Evolutionary conservation across 768 basidiomycete species (phyloP).

Genomic region (Cyclocybe cylindracea): DNA sequence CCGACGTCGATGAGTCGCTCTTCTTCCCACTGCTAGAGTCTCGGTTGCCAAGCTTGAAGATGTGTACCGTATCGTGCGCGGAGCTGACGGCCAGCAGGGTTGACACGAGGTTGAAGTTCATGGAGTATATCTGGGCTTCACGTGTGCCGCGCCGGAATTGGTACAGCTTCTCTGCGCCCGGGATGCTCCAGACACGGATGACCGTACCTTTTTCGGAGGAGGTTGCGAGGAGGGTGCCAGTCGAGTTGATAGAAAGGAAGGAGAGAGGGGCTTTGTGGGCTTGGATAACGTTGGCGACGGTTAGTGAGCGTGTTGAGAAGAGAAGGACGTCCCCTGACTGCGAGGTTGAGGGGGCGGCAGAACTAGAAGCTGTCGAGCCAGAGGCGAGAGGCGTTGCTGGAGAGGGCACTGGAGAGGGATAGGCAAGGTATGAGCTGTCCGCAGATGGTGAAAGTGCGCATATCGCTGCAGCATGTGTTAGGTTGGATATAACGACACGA

Average conservation of each 20-base stretch:
- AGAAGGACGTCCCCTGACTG: slow-evolving; percentile 88
- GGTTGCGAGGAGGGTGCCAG: slow-evolving; percentile 90
- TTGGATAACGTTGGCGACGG: slow-evolving; percentile 93
- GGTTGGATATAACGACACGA: not conserved
- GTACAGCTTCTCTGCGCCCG: slow-evolving; percentile 90
- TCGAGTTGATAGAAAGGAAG: slow-evolving; percentile 79
- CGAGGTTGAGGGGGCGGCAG: slow-evolving; percentile 30
- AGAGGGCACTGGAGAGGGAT: slow-evolving; percentile 92
- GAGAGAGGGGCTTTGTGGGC: slow-evolving; percentile 96
- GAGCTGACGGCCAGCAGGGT: slow-evolving; percentile 88
- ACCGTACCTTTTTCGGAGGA: slow-evolving; percentile 96
- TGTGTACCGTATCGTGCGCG: slow-evolving; percentile 94
- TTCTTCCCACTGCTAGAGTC: slow-evolving; percentile 5
- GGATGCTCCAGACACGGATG: slow-evolving; percentile 91
- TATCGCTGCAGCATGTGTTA: slow-evolving; percentile 62
- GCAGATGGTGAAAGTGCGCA: slow-evolving; percentile 93
- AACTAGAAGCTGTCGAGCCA: slow-evolving; percentile 22
- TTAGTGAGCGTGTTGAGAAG: slow-evolving; percentile 90
- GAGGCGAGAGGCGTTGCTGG: slow-evolving; percentile 59
- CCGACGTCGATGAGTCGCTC: slow-evolving; percentile 13
- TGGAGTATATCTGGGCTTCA: slow-evolving; percentile 81
- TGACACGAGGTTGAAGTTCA: slow-evolving; percentile 79
- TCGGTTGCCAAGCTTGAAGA: slow-evolving; percentile 76
- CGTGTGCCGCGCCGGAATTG: slow-evolving; percentile 93
- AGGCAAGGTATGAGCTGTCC: slow-evolving; percentile 92